These are phyloP conservation scores for Gonium pectorale DNA, from an alignment of 139 green algal genomes.

Conservation along the genomic window DNA sequence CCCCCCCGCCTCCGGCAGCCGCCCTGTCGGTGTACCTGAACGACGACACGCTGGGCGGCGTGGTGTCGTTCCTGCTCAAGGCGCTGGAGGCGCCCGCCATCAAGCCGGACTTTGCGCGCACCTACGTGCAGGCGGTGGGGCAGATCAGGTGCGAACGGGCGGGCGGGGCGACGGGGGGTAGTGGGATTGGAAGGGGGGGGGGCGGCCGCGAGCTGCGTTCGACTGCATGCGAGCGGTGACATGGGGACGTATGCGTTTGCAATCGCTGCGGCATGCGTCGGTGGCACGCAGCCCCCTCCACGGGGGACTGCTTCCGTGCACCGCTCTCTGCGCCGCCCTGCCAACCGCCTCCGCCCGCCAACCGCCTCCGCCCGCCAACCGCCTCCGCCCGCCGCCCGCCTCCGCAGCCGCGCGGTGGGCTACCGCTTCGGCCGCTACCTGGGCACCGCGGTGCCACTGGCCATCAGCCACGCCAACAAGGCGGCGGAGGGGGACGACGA, in stretches of 20 bases:
- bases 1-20: slow-evolving; percentile 57
- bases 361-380: background rate
- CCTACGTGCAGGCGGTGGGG: slow-evolving; percentile 84
- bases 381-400: background rate
- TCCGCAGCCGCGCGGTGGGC: slow-evolving; percentile 71
- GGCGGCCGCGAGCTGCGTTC: no score
- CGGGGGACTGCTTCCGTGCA: no score
- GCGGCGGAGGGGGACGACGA: slow-evolving; percentile 87
- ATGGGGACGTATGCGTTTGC: no score
- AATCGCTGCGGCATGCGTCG: no score
- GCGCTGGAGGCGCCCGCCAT: slow-evolving; percentile 62
- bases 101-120: slow-evolving; percentile 73
- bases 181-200: background rate
- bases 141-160: slow-evolving; percentile 69
- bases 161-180: background rate
- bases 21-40: slow-evolving; percentile 69
- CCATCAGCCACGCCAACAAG: slow-evolving; percentile 69
- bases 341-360: no score
- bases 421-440: slow-evolving; percentile 86
- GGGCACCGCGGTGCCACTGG: slow-evolving; percentile 70
- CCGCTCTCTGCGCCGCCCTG: no score
- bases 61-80: slow-evolving; percentile 65
- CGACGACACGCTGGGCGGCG: slow-evolving; percentile 67
- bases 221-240: no score
- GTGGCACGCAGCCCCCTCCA: no score